phyloP scores from a whole-genome alignment of 352 stramenopile genomes.

The Phytophthora vignae region DNA sequence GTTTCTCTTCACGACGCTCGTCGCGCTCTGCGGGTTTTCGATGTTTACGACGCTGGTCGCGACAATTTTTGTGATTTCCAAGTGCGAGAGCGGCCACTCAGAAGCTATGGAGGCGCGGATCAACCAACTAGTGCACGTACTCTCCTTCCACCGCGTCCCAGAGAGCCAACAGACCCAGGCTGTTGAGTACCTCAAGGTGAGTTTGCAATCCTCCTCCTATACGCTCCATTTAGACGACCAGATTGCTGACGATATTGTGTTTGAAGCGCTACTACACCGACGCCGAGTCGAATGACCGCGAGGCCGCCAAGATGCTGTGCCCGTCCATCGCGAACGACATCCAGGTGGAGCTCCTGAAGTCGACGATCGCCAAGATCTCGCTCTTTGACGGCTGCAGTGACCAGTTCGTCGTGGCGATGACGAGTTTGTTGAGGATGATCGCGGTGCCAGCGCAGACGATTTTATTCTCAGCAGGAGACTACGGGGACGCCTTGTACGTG shows the following conservation, averaged over 20 bases:
- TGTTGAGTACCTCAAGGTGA: neutral
- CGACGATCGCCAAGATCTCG: neutral
- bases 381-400: conserved; percentile 1
- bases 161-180: neutral
- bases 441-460: neutral
- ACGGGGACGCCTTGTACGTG: neutral
- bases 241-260: neutral
- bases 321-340: neutral
- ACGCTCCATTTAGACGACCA: neutral
- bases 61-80: conserved; percentile 3
- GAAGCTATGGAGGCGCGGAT: neutral
- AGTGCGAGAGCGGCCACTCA: neutral
- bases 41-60: neutral
- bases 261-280: neutral
- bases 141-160: neutral
- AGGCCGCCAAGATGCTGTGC: neutral
- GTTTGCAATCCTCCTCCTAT: neutral
- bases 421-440: neutral
- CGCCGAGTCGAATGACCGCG: neutral
- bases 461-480: neutral
- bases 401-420: neutral
- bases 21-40: neutral
- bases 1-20: neutral
- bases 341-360: neutral
- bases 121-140: neutral